Evolutionary conservation across 768 basidiomycete species (phyloP), one percentile per base, ranked within the genome.

Genomic region (Suillus weaverae): DNA sequence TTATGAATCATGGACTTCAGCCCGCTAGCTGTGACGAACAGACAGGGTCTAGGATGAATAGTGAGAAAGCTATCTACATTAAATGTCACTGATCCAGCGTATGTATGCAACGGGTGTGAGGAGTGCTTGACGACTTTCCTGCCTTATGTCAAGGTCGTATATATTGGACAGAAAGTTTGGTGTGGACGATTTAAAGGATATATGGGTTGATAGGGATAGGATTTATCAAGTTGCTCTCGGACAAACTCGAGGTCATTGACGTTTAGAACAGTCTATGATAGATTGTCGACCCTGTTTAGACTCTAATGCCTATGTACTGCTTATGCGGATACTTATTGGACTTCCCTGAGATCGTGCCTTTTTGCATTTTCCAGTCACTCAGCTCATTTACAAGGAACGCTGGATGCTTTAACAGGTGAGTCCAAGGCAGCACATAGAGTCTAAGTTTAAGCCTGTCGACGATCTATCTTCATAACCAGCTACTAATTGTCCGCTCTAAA

Each of bases 21-120:
- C 2, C 10, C 32, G 32, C 33, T 55, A 13, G 53, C 20, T 35
- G 20, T n/a, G 18, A 35, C 9, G 18, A 32, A 33, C 53, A 32
- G 30, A 2, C 32, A 9, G 18, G 53, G 30, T 20, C 32, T 32
- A 11, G 53, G 53, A 13, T 10, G 10, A 35, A 20, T 55, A 20
- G 53, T 55, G 33, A 35, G 10, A 55, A 13, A 55, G 20, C 53
- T 33, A 20, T 54, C 53, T 54, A 20, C 53, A 3, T 5, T 35
- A 6, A 32, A 54, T 5, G 2, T 10, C 10, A 8, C 18, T 33
- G 33, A 20, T 20, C 22, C 2, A 46, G 0, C 4, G 10, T 5
- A 1, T 4, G 2, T 0, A 9, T 9, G 4, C 3, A 2, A 48
- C 4, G 3, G 11, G 10, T 11, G 3, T 46, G n/a, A n/a, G 18